Base-by-base conservation (phyloP, 1,284 basidiomycete species). In the Apiotrichum siamense region DNA sequence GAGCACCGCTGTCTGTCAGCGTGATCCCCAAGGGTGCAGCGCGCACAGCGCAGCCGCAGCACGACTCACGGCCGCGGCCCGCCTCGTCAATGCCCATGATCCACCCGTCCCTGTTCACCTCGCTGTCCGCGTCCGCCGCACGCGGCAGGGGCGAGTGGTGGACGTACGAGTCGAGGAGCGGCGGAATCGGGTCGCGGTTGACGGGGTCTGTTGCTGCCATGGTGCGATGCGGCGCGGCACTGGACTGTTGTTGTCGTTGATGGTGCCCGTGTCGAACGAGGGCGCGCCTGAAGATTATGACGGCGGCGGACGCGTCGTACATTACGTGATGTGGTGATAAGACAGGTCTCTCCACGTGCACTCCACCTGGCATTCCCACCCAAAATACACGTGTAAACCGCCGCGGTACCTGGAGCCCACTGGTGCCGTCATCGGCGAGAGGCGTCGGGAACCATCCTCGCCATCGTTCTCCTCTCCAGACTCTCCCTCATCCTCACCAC, bases 81-180 rank as follows among this genome's bases (percentile, higher is more conserved):
- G 94, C 94, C 72, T 98, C 94, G 72, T 98, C 94, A 7, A 98
- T 91, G 32, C 94, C 94, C 50, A 98, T 83, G 44, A 96, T 75
- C 76, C 77, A 79, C 9, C 72, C 71, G 29, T 69, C 70, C 37
- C 86, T 73, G 52, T 57, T 57, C 23, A 27, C 49, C 83, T 87
- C n/a, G 82, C 82, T 0, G 23, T 44, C 54, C 15, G 46, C 50
- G 4, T 57, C 57, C 32, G 53, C 50, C 37, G 42, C 50, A 11
- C 84, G 84, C 2, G 74, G 82, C 81, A 24, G 87, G 82, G 82
- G 78, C 0, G 88, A 90, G 69, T 92, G 88, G 69, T 88, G 86
- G 0, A 85, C 84, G 69, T 93, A 93, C 0, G 88, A 88, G 26
- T 83, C 79, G 4, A 77, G 77, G 24, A 92, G 76, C 0, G 84